Conservation (phyloP, 306 rosid genomes). For the Abrus pulchellus region DNA sequence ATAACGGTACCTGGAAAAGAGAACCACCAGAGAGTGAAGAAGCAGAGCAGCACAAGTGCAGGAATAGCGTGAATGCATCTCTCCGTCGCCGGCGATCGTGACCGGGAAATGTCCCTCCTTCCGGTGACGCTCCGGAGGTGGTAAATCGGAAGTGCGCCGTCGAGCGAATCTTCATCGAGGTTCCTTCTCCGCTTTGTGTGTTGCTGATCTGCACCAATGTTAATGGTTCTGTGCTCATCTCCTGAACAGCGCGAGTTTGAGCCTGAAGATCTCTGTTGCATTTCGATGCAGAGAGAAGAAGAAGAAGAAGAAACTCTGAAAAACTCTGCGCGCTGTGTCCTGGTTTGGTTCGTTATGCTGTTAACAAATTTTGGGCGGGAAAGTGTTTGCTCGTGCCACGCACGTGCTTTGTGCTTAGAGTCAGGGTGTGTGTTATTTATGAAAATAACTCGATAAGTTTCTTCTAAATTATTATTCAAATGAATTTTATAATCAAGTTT, state of each 20-base stretch:
- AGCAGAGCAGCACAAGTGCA: slow-evolving; percentile 53
- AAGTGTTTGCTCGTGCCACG: slow-evolving; percentile 31
- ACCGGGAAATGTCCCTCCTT: slow-evolving; percentile 46
- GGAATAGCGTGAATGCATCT: slow-evolving; percentile 64
- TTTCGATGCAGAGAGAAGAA: slow-evolving; percentile 25
- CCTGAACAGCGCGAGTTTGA: slow-evolving; percentile 47
- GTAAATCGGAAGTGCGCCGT: slow-evolving; percentile 51
- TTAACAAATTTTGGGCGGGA: slow-evolving; percentile 54
- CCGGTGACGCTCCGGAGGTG: slow-evolving; percentile 38
- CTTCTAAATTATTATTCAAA: too few relatives aligned
- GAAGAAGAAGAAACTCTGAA: background rate
- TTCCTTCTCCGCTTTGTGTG: slow-evolving; percentile 52
- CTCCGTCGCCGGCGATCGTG: slow-evolving; percentile 26
- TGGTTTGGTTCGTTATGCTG: slow-evolving; percentile 41
- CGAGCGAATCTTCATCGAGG: slow-evolving; percentile 34
- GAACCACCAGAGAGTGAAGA: slow-evolving; percentile 73
- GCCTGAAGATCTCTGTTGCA: slow-evolving; percentile 60
- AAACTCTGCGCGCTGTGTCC: background rate
- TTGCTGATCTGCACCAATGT: slow-evolving; percentile 36
- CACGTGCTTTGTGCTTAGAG: slow-evolving; percentile 40
- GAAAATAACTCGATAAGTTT: too few relatives aligned
- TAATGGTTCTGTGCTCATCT: slow-evolving; percentile 48
- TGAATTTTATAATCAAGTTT: too few relatives aligned
- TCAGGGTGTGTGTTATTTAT: background rate
- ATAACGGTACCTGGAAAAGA: slow-evolving; percentile 61